A percentile compares a stretch with the other conserved stretches of the same genome.
Evolutionary conservation across 2,329 filamentous ascomycete genomes (phyloP).

Genomic region (Aspergillus sp.): DNA sequence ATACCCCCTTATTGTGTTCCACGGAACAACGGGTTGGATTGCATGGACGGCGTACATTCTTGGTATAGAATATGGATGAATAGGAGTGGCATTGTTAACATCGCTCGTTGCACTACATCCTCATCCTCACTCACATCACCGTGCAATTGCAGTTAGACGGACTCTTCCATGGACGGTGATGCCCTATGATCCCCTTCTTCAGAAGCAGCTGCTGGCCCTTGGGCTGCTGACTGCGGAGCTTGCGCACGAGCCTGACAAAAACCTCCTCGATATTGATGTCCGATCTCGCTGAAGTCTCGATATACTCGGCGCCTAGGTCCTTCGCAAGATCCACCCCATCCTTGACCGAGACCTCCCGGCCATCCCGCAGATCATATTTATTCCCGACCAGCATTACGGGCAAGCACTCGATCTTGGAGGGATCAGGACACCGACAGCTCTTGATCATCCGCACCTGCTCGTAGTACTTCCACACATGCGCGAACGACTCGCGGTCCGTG

Average conservation of each 20-base stretch:
- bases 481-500: neutral
- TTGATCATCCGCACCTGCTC: neutral
- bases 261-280: neutral
- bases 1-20: constrained; percentile 9
- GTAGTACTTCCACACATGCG: neutral
- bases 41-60: constrained; percentile 5
- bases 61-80: neutral
- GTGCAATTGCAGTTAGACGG: too few species aligned
- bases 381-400: neutral
- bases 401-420: neutral
- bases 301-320: neutral
- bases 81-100: neutral
- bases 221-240: neutral
- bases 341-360: neutral
- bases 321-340: neutral
- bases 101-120: too few species aligned
- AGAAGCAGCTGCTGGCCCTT: neutral
- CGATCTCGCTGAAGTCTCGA: neutral
- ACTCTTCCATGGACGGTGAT: too few species aligned
- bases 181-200: neutral
- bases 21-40: constrained; percentile 1
- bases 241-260: neutral
- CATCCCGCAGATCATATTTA: neutral
- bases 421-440: neutral
- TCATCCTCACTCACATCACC: too few species aligned